Evolutionary conservation across 768 basidiomycete genomes (phyloP).

Genomic region (Mycena vulgaris): DNA sequence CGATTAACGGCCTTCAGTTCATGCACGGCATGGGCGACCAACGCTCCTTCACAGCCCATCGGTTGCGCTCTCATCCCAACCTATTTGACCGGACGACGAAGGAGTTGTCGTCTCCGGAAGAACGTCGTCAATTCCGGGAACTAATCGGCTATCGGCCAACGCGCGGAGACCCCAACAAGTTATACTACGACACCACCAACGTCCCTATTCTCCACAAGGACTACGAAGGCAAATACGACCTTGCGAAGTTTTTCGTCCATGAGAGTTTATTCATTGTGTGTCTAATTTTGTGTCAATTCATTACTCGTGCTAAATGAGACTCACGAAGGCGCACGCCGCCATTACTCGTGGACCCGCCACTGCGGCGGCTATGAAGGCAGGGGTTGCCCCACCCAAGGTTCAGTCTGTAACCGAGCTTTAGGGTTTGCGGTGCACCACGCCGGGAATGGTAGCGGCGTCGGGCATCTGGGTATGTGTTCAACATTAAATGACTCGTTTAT

Average conservation of each 20-base stretch:
- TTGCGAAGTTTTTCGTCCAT: slow-evolving; percentile 7
- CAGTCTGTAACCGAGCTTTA: slow-evolving; percentile 10
- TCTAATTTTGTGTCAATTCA: neutral
- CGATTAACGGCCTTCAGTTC: neutral
- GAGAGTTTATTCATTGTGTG: slow-evolving; percentile 7
- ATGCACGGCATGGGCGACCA: neutral
- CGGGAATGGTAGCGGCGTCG: slow-evolving; percentile 23
- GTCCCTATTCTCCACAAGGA: slow-evolving; percentile 15
- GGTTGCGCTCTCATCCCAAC: slow-evolving; percentile 1
- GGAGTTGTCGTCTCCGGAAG: neutral
- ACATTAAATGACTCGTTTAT: neutral
- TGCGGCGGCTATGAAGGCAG: neutral
- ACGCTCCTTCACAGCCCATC: neutral
- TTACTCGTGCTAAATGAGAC: neutral
- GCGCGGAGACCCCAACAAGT: neutral
- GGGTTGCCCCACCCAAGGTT: neutral
- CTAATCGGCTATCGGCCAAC: neutral
- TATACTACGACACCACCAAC: slow-evolving; percentile 20
- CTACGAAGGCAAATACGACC: slow-evolving; percentile 11
- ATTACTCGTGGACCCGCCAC: slow-evolving; percentile 8
- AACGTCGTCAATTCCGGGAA: neutral
- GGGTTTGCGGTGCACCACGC: slow-evolving; percentile 20
- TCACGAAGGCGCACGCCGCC: slow-evolving; percentile 13
- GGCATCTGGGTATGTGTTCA: slow-evolving; percentile 14
- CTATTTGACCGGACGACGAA: neutral